Conservation (phyloP, 176 grass and related monocot species). For the Cenchrus fungigraminus region DNA sequence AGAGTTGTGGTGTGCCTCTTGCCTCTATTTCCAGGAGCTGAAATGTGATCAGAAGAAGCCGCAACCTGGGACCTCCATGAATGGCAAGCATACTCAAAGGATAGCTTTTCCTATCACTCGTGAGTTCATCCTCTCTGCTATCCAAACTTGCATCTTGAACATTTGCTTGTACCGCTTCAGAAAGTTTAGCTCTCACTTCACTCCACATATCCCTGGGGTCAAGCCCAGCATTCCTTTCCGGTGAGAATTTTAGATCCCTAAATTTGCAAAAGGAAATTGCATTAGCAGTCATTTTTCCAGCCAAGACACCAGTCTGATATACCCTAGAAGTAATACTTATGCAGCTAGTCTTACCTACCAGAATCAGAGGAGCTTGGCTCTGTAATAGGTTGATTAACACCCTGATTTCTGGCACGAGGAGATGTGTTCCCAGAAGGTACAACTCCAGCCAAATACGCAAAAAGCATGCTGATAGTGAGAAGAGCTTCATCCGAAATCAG, state of each 20-base stretch:
- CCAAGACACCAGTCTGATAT: constrained; percentile 20
- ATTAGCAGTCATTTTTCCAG: constrained; percentile 25
- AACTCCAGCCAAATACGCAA: constrained; percentile 84
- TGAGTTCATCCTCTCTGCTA: constrained; percentile 40
- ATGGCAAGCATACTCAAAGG: constrained; percentile 91
- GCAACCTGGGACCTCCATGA: constrained; percentile 73
- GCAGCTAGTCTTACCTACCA: constrained; percentile 94
- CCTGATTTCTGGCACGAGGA: constrained; percentile 30
- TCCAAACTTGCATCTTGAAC: constrained; percentile 36
- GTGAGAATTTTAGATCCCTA: constrained; percentile 42
- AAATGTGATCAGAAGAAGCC: constrained; percentile 74
- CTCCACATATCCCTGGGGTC: constrained; percentile 52
- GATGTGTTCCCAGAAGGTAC: constrained; percentile 52
- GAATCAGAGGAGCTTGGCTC: constrained; percentile 50
- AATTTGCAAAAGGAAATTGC: constrained; percentile 18
- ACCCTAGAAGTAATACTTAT: constrained; percentile 37
- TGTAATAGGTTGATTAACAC: constrained; percentile 23
- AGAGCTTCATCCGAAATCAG: constrained; percentile 73
- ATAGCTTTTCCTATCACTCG: constrained; percentile 57
- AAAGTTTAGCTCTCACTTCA: constrained; percentile 71
- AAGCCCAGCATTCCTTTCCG: constrained; percentile 37
- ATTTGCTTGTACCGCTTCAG: constrained; percentile 72
- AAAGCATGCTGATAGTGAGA: constrained; percentile 77
- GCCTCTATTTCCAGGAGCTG: constrained; percentile 79
- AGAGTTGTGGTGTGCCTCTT: constrained; percentile 48